Percentiles rank a stretch among this genome's conserved stretches.
These are phyloP conservation scores for Didymellaceae sp. DNA, from an alignment of 2,329 filamentous ascomycete genomes.

Conservation along the genomic window DNA sequence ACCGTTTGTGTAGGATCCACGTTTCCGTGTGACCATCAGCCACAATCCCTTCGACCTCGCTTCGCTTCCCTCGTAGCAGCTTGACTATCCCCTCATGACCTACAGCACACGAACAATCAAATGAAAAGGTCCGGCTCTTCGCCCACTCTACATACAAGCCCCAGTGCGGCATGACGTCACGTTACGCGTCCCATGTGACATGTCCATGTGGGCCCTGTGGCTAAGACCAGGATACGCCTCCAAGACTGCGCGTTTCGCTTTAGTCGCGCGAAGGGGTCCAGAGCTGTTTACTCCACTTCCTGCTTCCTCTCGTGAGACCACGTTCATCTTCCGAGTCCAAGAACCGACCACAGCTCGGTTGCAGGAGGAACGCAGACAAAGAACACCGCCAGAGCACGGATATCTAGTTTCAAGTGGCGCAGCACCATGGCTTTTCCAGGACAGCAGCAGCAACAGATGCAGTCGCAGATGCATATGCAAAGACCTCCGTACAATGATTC, in stretches of 20 bases:
- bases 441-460: constrained; percentile 10
- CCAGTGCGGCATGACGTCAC: constrained; percentile 16
- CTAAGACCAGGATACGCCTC: constrained; percentile 1
- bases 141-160: not conserved
- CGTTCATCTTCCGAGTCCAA: too few relatives aligned
- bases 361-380: too few relatives aligned
- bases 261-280: not conserved
- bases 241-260: not conserved
- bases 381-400: too few relatives aligned
- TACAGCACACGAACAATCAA: constrained; percentile 1
- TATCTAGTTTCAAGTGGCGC: not conserved
- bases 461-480: constrained; percentile 27
- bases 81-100: constrained; percentile 16
- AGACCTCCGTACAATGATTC: constrained; percentile 45
- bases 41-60: not conserved
- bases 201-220: constrained; percentile 13
- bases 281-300: not conserved
- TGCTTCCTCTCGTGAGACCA: not conserved
- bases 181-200: constrained; percentile 18
- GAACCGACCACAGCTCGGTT: too few relatives aligned
- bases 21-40: not conserved
- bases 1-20: not conserved
- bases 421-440: constrained; percentile 23
- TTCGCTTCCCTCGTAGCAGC: not conserved
- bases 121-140: constrained; percentile 5